These are phyloP conservation scores for Kwoniella dendrophila DNA, from an alignment of 768 basidiomycete genomes.

Conservation along the genomic window DNA sequence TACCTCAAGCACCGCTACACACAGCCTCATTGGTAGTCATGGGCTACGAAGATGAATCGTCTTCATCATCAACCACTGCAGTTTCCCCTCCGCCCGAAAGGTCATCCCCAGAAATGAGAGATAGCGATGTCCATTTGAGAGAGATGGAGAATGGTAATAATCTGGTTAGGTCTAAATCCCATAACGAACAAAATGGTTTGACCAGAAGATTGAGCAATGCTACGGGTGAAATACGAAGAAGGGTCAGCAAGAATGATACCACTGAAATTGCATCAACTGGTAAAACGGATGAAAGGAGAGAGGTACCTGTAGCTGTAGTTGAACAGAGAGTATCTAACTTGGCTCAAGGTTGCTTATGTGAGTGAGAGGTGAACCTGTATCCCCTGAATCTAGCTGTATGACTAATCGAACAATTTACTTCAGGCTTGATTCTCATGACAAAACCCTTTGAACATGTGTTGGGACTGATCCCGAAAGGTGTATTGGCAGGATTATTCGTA, in stretches of 20 bases:
- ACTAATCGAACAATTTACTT: neutral
- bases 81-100: conserved; percentile 3
- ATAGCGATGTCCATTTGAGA: conserved; percentile 23
- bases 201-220: conserved; percentile 18
- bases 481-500: conserved; percentile 80
- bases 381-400: neutral
- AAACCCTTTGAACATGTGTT: conserved; percentile 81
- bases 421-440: conserved; percentile 70
- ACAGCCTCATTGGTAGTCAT: conserved; percentile 77
- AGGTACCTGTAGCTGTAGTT: conserved; percentile 66
- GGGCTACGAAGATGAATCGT: conserved; percentile 54
- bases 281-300: conserved; percentile 33
- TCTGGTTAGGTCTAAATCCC: neutral
- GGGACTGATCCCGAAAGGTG: conserved; percentile 73
- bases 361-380: conserved; percentile 54
- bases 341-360: conserved; percentile 71
- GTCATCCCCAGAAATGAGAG: conserved; percentile 9
- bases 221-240: neutral
- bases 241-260: neutral
- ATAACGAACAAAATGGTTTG: neutral
- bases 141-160: conserved; percentile 32
- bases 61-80: conserved; percentile 23
- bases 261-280: too few relatives aligned
- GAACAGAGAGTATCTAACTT: conserved; percentile 94
- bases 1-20: conserved; percentile 80